Conservation (phyloP, 2,329 filamentous ascomycete species). For the Rasamsonia emersonii region DNA sequence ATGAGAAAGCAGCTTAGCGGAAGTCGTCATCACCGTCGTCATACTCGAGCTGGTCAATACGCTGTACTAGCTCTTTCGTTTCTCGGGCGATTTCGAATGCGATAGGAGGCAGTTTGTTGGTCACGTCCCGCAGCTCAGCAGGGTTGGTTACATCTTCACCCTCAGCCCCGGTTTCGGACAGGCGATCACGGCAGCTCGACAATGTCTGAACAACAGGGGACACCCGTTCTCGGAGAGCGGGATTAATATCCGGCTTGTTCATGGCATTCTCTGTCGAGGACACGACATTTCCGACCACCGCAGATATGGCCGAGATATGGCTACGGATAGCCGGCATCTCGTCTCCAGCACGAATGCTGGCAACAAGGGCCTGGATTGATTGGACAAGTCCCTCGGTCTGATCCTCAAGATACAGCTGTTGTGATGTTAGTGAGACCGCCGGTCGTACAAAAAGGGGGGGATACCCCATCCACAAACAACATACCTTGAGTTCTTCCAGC, state of each 20-base stretch:
- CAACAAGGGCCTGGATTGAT: conserved; percentile 72
- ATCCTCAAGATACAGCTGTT: conserved; percentile 68
- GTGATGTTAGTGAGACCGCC: conserved; percentile 12
- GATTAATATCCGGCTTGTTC: conserved; percentile 37
- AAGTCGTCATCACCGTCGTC: too few species aligned
- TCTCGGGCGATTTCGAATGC: conserved; percentile 81
- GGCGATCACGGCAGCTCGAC: conserved; percentile 53
- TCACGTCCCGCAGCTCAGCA: conserved; percentile 48
- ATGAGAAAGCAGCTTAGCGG: background rate
- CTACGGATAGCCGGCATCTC: conserved; percentile 56
- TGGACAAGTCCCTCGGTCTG: conserved; percentile 71
- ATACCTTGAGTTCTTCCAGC: conserved; percentile 55
- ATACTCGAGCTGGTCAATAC: conserved; percentile 37
- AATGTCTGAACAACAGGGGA: conserved; percentile 40
- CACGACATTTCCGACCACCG: conserved; percentile 62
- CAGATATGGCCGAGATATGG: conserved; percentile 63
- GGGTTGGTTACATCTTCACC: conserved; percentile 47
- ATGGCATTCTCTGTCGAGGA: conserved; percentile 53
- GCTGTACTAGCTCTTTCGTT: conserved; percentile 62
- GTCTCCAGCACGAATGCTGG: conserved; percentile 58
- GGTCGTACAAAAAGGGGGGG: conserved; percentile 4
- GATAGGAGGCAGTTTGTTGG: conserved; percentile 66
- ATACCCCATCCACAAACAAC: conserved; percentile 9
- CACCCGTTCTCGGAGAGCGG: conserved; percentile 41
- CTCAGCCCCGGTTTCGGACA: conserved; percentile 55